A percentile compares a stretch with the other conserved stretches of the same genome.
phyloP scores from a whole-genome alignment of 1,139 yeast genomes.

The Protomyces arabidopsidicola region DNA sequence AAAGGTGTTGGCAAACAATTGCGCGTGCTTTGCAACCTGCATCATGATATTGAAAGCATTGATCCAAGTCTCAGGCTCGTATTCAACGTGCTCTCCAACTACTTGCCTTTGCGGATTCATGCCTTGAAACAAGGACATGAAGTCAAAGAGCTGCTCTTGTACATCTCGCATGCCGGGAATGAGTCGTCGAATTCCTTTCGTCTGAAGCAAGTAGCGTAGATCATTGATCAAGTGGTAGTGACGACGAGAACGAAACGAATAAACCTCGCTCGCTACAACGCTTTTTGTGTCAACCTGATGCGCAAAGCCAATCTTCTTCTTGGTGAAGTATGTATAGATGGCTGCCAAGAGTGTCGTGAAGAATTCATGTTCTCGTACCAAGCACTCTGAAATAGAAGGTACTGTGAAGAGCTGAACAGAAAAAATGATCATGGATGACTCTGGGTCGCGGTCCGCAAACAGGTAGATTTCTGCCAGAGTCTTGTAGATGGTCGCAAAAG shows the following conservation, averaged over 20 bases:
- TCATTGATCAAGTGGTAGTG: conserved; percentile 86
- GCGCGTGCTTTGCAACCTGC: conserved; percentile 41
- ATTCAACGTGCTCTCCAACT: conserved; percentile 78
- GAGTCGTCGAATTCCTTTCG: conserved; percentile 37
- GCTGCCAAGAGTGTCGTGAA: conserved; percentile 62
- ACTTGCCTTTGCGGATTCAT: conserved; percentile 72
- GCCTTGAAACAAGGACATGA: conserved; percentile 71
- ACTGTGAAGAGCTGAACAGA: conserved; percentile 87
- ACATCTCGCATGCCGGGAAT: conserved; percentile 40
- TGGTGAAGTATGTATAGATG: conserved; percentile 60
- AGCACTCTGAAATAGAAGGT: conserved; percentile 68
- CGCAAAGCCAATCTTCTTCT: conserved; percentile 52
- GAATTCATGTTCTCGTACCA: conserved; percentile 61
- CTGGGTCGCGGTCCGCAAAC: conserved; percentile 74
- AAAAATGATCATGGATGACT: conserved; percentile 66
- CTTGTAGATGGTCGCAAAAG: conserved; percentile 80
- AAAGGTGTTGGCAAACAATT: conserved; percentile 41
- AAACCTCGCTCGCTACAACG: conserved; percentile 39
- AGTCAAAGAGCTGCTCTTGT: conserved; percentile 52
- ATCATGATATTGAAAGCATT: conserved; percentile 72
- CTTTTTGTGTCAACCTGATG: conserved; percentile 44
- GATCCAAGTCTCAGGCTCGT: conserved; percentile 81
- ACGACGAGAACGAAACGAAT: conserved; percentile 61
- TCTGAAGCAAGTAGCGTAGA: conserved; percentile 52
- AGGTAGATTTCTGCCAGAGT: conserved; percentile 69